Evolutionary conservation across 2,329 filamentous ascomycete genomes (phyloP).

Genomic region (Epichloe typhina): DNA sequence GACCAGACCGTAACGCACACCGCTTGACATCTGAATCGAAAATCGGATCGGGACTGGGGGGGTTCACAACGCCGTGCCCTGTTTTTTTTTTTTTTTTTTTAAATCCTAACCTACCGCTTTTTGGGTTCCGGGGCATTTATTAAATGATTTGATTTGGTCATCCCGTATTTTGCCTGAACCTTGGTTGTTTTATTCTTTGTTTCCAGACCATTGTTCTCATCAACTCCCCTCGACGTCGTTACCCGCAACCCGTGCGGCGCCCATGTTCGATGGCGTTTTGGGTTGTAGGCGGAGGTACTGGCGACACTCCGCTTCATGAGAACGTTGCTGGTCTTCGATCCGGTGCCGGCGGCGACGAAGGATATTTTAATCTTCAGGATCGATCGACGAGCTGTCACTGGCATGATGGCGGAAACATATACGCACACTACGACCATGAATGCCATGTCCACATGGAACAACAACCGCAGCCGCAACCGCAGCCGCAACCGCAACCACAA

Average conservation of each 20-base stretch:
- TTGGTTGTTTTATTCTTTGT: not conserved
- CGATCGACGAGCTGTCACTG: not conserved
- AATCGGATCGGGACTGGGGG: not conserved
- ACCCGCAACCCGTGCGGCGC: not conserved
- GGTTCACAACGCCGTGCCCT: not conserved
- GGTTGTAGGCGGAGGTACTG: conserved; percentile 20
- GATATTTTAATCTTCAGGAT: not conserved
- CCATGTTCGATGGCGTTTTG: conserved; percentile 28
- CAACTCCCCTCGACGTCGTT: not conserved
- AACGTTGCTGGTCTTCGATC: conserved; percentile 5
- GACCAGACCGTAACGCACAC: not conserved
- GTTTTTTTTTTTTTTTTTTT: not conserved
- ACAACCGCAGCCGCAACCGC: not conserved
- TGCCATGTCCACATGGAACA: not conserved
- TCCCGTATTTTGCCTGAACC: not conserved
- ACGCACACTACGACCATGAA: not conserved
- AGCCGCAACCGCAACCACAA: not conserved
- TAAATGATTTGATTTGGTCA: not conserved
- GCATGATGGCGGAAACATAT: not conserved
- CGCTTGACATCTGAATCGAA: not conserved
- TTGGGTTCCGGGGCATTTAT: not conserved
- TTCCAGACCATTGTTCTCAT: not conserved
- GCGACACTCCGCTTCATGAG: conserved; percentile 15
- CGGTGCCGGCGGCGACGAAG: not conserved
- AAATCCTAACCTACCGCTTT: not conserved